A percentile compares a stretch with the other conserved stretches of the same genome.
These are phyloP conservation scores for Boletus subparvulus DNA, from an alignment of 768 basidiomycete genomes.

Conservation along the genomic window DNA sequence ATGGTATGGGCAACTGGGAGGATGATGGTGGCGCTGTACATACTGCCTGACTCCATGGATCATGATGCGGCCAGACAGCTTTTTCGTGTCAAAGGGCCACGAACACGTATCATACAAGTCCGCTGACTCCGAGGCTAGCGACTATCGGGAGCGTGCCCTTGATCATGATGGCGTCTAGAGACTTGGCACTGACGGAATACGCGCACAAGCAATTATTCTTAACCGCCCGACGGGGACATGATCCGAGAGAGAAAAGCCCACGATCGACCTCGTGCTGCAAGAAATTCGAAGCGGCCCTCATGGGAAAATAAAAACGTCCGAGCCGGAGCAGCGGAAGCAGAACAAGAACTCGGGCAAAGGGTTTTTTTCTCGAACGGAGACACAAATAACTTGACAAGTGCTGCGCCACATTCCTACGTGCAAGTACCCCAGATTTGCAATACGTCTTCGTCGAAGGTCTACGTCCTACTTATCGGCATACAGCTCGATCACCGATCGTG, in stretches of 20 bases:
- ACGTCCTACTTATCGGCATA: constrained; percentile 21
- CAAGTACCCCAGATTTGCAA: constrained; percentile 10
- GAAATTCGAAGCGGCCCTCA: background rate
- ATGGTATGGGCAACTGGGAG: no score
- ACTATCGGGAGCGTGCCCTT: no score
- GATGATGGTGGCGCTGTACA: no score
- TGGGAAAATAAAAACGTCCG: background rate
- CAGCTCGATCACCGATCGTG: constrained; percentile 48
- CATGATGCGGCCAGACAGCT: no score
- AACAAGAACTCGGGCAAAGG: constrained; percentile 2
- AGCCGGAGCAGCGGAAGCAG: background rate
- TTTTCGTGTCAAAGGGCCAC: no score
- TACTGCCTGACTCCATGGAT: no score
- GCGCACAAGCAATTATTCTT: background rate
- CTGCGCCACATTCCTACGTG: background rate
- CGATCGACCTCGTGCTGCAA: background rate
- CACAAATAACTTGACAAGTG: background rate
- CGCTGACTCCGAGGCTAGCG: no score
- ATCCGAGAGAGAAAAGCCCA: background rate
- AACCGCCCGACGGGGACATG: background rate
- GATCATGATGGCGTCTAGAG: background rate
- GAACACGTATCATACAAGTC: no score
- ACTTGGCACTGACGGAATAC: no score
- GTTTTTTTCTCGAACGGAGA: constrained; percentile 1
- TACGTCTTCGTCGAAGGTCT: background rate